Evolutionary conservation across 2,329 filamentous ascomycete genomes (phyloP).

Genomic region (Aspergillus spinulosporus): DNA sequence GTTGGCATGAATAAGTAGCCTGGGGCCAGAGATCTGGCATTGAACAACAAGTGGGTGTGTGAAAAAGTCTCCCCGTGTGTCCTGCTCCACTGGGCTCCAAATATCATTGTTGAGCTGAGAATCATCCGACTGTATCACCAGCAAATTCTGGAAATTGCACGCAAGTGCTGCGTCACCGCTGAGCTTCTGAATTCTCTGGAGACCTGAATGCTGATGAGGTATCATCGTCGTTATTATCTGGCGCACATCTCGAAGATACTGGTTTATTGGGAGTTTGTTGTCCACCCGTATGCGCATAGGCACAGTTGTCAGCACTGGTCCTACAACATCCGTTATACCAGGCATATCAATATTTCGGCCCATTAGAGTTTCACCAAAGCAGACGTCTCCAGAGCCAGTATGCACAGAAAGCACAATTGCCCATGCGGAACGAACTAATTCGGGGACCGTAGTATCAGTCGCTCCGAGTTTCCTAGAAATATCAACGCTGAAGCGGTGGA

Average conservation of each 20-base stretch:
- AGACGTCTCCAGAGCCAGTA: slow-evolving; percentile 50
- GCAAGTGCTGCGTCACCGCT: slow-evolving; percentile 49
- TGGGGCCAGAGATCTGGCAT: slow-evolving; percentile 57
- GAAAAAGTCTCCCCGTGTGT: slow-evolving; percentile 58
- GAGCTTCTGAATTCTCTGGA: slow-evolving; percentile 55
- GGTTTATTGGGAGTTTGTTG: slow-evolving; percentile 36
- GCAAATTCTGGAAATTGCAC: slow-evolving; percentile 50
- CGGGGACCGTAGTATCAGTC: slow-evolving; percentile 47
- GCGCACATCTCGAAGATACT: slow-evolving; percentile 60
- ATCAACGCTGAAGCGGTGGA: slow-evolving; percentile 26
- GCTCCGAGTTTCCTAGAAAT: slow-evolving; percentile 23
- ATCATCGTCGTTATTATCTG: slow-evolving; percentile 59
- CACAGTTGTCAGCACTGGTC: slow-evolving; percentile 41
- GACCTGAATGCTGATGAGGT: slow-evolving; percentile 64
- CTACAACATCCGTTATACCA: slow-evolving; percentile 52
- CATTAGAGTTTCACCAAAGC: slow-evolving; percentile 57
- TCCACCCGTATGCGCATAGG: slow-evolving; percentile 44
- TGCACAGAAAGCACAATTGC: slow-evolving; percentile 52
- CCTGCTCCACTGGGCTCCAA: slow-evolving; percentile 45
- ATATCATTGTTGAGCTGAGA: slow-evolving; percentile 26
- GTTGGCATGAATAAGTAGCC: slow-evolving; percentile 62
- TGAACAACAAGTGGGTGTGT: slow-evolving; percentile 66
- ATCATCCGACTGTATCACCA: slow-evolving; percentile 44
- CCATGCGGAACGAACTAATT: slow-evolving; percentile 55
- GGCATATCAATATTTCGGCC: slow-evolving; percentile 55